A percentile compares a stretch with the other conserved stretches of the same genome.
Evolutionary conservation across 2,329 filamentous ascomycete genomes (phyloP).

Genomic region (Monosporascus sp.): DNA sequence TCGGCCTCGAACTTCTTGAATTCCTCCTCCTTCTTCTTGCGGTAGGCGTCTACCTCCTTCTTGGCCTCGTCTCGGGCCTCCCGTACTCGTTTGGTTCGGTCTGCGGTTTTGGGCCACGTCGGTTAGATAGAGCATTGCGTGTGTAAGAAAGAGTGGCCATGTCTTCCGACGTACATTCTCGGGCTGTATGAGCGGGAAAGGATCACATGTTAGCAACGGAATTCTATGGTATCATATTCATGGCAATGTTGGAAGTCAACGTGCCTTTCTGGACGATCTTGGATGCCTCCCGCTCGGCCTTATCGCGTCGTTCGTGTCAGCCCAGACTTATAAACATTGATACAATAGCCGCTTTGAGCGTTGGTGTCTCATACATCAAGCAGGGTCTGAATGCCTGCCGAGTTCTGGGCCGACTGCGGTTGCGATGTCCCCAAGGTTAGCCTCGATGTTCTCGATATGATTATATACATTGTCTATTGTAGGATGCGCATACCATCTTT

Average conservation of each 20-base stretch:
- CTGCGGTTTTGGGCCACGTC: slow-evolving; percentile 19
- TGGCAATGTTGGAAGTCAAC: slow-evolving; percentile 15
- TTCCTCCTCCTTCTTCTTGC: slow-evolving; percentile 83
- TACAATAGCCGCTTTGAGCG: background rate
- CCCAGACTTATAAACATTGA: background rate
- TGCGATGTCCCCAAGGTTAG: slow-evolving; percentile 18
- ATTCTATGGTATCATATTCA: background rate
- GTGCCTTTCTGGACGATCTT: slow-evolving; percentile 97
- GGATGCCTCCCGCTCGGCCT: slow-evolving; percentile 97
- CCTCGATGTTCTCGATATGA: slow-evolving; percentile 1
- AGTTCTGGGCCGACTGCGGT: slow-evolving; percentile 90
- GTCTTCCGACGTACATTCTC: slow-evolving; percentile 67
- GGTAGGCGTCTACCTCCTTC: slow-evolving; percentile 95
- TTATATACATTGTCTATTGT: slow-evolving; percentile 2
- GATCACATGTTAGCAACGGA: slow-evolving; percentile 24
- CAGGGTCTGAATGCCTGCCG: slow-evolving; percentile 94
- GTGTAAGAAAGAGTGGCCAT: background rate
- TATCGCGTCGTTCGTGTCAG: slow-evolving; percentile 32
- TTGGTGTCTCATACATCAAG: slow-evolving; percentile 70
- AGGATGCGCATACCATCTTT: background rate
- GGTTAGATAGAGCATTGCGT: background rate
- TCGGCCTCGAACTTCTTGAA: slow-evolving; percentile 89
- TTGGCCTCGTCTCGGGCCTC: slow-evolving; percentile 95
- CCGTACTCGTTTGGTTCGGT: slow-evolving; percentile 94
- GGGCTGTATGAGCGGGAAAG: slow-evolving; percentile 47